Base-by-base conservation (phyloP, 805 yeast species). In the Yamadazyma ubonensis region DNA sequence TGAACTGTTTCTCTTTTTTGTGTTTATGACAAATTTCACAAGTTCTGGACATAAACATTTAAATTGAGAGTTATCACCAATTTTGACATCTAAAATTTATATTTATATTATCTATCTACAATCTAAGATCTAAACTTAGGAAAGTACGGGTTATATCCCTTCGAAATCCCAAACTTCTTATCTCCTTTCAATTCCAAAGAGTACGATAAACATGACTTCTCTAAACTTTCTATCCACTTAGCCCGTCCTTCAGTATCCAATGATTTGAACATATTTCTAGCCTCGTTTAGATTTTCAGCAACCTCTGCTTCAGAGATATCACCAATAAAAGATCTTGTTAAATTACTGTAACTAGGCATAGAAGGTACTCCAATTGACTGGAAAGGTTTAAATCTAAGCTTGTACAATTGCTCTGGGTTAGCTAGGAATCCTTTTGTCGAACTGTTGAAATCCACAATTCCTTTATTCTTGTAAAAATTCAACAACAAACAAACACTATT, bases 311-410 rank as follows among this genome's bases (percentile, higher is more conserved):
- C 28, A 8, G 21, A 21, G 22, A 38, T 26, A 22, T 38, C 38
- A 2, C 12, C 14, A 1, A 33, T 20, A n/a, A 47, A 35, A 3
- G 44, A 22, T 5, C 20, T 17, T n/a, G 29, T 3, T 27, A 35
- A 44, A 17, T 39, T 34, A 2, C 26, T 21, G 21, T 33, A 44
- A 2, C 33, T 41, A 5, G 45, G 36, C 15, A 33, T 36, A 1
- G 40, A 6, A 5, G 51, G 51, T 6, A 44, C 43, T n/a, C 48
- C 49, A 23, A 47, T 41, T 3, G 49, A 44, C 22, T 47, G 47
- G 23, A 47, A 47, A 16, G 44, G 35, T 27, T 47, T 47, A 19
- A 47, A 47, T 23, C 51, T 27, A 7, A 47, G 36, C 29, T 21
- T 42, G 33, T 23, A 47, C 2, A 47, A 11, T n/a, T 42, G 39